A percentile compares a stretch with the other conserved stretches of the same genome.
Conservation (phyloP, 345 rosid species). For the Salix koriyanagi region DNA sequence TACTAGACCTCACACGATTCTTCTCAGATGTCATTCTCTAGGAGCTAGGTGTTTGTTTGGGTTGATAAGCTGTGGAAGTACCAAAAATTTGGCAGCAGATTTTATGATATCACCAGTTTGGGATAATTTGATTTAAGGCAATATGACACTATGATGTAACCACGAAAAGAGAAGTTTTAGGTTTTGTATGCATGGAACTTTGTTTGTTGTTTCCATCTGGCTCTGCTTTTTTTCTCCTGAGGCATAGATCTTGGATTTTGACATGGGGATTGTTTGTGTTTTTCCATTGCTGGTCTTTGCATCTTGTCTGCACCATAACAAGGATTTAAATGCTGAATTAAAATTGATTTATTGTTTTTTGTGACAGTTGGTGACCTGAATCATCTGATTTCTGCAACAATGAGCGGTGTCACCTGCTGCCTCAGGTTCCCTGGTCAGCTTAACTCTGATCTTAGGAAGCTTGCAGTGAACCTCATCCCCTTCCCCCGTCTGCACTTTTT, state of each 20-base stretch:
- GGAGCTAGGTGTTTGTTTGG: background rate
- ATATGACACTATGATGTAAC: background rate
- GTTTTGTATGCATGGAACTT: background rate
- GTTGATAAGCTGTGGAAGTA: background rate
- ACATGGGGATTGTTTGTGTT: background rate
- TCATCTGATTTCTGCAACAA: conserved; percentile 23
- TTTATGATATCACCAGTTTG: background rate
- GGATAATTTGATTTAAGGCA: background rate
- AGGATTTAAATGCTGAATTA: background rate
- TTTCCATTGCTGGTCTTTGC: background rate
- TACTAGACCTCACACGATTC: background rate
- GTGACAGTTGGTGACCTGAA: conserved; percentile 18
- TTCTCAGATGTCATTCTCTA: background rate
- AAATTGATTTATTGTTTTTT: background rate
- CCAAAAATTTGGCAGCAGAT: background rate
- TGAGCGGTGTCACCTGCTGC: conserved; percentile 24
- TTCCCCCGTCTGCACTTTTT: conserved; percentile 21
- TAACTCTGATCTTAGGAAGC: conserved; percentile 22
- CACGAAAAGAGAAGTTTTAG: background rate
- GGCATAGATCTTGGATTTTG: no score
- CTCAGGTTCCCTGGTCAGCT: conserved; percentile 22
- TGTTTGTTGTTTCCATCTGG: background rate
- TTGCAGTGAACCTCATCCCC: conserved; percentile 22
- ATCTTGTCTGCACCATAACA: background rate
- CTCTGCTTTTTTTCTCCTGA: no score